Base-by-base conservation (phyloP, 768 basidiomycete genomes). In the Trametes cinnabarina region DNA sequence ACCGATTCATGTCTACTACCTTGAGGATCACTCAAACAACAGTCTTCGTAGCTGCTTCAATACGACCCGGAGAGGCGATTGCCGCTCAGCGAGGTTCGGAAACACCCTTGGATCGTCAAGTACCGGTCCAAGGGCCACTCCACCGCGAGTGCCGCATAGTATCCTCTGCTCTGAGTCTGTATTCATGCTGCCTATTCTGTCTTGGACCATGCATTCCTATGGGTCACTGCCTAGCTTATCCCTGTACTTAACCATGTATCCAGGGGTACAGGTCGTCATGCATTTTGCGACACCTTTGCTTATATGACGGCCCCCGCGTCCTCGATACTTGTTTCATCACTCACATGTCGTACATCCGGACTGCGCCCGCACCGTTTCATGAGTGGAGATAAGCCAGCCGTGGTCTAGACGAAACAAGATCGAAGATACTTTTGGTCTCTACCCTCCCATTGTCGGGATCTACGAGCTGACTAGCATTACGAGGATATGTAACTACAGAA, bases 81-180 rank as follows among this genome's bases (percentile, higher is more conserved):
- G 15, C 76, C 93, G 0, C 78, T 97, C 23, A 70, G 74, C 0
- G 86, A 93, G 15, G 94, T 93, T 28, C 76, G 86, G 25, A 76
- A 76, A 3, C 94, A 96, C 67, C 92, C 93, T 10, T 98, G 95
- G 93, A 88, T 98, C 46, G 73, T 85, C 23, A 87, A 79, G 66
- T 79, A 88, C 61, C 76, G 86, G 32, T 79, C 83, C 5, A 85
- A 82, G 65, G 76, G 74, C 10, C 57, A 58, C 10, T 65, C 65
- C 17, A 61, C 55, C n/a, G 40, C 64, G 14, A 54, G 57, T 15
- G 25, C 50, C 19, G 47, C 57, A 22, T 52, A 42, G 37, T 26
- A 12, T 12, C 12, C 30, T 2, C 14, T 9, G 15, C 19, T 43
- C 28, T 32, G 17, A 30, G 19, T 28, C 28, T 46, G 23, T 28